phyloP scores from a whole-genome alignment of 768 basidiomycete genomes.

The Calocybe indica region DNA sequence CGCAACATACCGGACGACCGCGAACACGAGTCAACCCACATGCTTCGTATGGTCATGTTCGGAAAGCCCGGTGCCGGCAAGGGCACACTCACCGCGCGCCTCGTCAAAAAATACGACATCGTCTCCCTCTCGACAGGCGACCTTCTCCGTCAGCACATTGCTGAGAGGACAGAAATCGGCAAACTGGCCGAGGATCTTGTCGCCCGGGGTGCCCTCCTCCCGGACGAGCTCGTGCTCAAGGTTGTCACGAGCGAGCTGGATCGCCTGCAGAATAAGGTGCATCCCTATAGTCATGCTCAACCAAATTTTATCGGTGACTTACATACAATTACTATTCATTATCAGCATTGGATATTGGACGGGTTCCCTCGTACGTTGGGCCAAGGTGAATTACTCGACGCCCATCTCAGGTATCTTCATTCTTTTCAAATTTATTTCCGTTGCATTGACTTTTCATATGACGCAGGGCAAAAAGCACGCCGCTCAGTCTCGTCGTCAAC shows the following conservation, averaged over 20 bases:
- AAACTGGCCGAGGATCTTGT: constrained; percentile 72
- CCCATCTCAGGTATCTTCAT: constrained; percentile 56
- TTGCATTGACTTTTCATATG: constrained; percentile 2
- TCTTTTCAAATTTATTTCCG: neutral
- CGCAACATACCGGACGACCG: constrained; percentile 30
- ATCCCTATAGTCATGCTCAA: constrained; percentile 4
- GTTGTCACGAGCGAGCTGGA: constrained; percentile 73
- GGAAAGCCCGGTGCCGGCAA: constrained; percentile 83
- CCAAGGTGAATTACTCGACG: constrained; percentile 78
- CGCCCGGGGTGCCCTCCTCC: constrained; percentile 68
- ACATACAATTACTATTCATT: neutral
- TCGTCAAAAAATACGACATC: constrained; percentile 79
- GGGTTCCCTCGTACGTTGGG: constrained; percentile 87
- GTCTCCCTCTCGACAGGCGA: constrained; percentile 79
- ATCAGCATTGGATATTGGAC: constrained; percentile 86
- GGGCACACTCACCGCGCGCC: constrained; percentile 72
- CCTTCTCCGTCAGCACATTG: constrained; percentile 78
- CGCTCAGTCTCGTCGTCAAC: constrained; percentile 79
- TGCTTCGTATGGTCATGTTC: constrained; percentile 68
- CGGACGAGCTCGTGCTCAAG: constrained; percentile 76
- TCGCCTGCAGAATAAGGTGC: constrained; percentile 56
- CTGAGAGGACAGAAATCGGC: constrained; percentile 69
- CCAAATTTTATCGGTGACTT: neutral
- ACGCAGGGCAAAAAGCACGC: constrained; percentile 50
- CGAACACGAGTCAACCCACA: constrained; percentile 22